Base-by-base conservation (phyloP, 495 filamentous ascomycete genomes). In the Aspergillus funiculosus region DNA sequence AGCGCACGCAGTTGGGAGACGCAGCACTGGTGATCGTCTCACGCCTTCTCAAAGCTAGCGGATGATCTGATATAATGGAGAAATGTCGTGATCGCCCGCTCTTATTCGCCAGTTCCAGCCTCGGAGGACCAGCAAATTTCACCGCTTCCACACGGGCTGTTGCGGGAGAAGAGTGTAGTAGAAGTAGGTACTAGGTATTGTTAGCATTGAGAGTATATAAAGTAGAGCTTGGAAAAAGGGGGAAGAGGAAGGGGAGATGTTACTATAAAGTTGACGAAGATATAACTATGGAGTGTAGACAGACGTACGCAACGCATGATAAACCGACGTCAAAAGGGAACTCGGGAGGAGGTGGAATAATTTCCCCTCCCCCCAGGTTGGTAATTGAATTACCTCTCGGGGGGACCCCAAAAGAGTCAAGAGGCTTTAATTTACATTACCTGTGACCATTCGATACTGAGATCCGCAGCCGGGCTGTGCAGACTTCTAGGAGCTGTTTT, bases 21-120 rank as follows among this genome's bases (percentile, higher is more conserved):
- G 39, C 20, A 48, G 32, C 24, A 37, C 30, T 39, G 44, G 36
- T 40, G 56, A 56, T 59, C 52, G 56, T 56, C 52, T 59, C 41
- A 54, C 39, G 50, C 21, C 50, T 41, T 46, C 32, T 43, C 43
- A 41, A 45, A 41, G 54, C 58, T 68, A 59, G 58, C 55, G 54
- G 63, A 71, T 71, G 67, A 68, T 67, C 63, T 70, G 65, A 73
- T 73, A 58, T 50, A 63, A 70, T 70, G 69, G 67, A 64, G 65
- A 70, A 70, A 73, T 73, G 68, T 71, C 69, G 69, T 70, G 65
- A 73, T 73, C 61, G 62, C 55, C 38, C 14, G 13, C 32, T 59
- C 44, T 68, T 53, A 57, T 67, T 63, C 49, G 63, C 53, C 58
- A 29, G 49, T 44, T 10, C 17, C 24, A 29, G 28, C 39, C 50